Percentiles rank a stretch among this genome's conserved stretches.
Evolutionary conservation across 2,329 filamentous ascomycete genomes (phyloP).

Genomic region (Penicillium sp.): DNA sequence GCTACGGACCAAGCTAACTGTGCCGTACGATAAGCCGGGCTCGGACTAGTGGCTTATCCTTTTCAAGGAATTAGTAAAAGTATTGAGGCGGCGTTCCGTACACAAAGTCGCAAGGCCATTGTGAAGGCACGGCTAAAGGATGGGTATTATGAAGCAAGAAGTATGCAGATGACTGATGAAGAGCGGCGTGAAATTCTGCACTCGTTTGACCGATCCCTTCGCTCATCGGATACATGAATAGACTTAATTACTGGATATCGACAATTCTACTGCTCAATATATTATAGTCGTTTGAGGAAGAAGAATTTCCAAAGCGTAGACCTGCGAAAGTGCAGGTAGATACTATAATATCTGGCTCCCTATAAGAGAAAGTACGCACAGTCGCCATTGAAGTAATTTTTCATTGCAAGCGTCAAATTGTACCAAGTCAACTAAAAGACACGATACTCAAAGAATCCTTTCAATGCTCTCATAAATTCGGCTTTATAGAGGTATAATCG

Average conservation of each 20-base stretch:
- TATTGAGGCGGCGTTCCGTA: conserved; percentile 18
- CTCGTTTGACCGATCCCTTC: conserved; percentile 14
- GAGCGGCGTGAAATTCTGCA: conserved; percentile 12
- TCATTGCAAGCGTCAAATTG: background rate
- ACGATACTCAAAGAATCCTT: background rate
- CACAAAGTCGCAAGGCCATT: conserved; percentile 18
- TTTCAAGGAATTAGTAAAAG: conserved; percentile 23
- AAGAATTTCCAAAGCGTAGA: background rate
- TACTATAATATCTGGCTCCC: too few species aligned
- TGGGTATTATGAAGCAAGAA: conserved; percentile 13
- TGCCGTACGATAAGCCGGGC: conserved; percentile 9
- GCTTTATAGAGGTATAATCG: background rate
- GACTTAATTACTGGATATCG: background rate
- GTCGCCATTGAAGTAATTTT: background rate
- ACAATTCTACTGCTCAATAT: too few species aligned
- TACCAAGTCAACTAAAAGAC: too few species aligned
- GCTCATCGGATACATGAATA: conserved; percentile 2
- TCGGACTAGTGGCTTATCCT: conserved; percentile 22
- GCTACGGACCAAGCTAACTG: background rate
- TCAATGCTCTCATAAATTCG: background rate
- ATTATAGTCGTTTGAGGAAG: too few species aligned
- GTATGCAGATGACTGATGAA: conserved; percentile 15
- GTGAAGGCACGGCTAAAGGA: conserved; percentile 14
- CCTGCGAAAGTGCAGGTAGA: too few species aligned
- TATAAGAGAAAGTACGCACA: background rate